Percentiles rank a stretch among this genome's conserved stretches.
Conservation (phyloP, 148 eudicot species). For the Rhododendron simsii region DNA sequence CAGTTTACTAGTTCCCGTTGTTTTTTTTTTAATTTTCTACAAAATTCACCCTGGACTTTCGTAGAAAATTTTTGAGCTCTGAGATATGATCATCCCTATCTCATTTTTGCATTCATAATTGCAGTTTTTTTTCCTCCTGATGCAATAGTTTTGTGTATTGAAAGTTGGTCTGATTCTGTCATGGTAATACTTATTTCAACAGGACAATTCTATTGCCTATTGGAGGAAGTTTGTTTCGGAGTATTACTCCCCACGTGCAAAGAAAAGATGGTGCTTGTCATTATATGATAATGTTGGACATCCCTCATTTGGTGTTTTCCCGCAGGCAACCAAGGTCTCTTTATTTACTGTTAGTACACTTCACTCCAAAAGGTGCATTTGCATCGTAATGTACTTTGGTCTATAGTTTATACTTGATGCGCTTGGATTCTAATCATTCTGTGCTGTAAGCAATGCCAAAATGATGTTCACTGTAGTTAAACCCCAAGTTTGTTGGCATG, state of each 20-base stretch:
- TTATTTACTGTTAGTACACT: neutral
- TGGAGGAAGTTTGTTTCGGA: constrained; percentile 95
- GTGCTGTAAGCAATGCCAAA: neutral
- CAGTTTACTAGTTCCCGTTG: neutral
- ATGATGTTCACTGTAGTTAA: neutral
- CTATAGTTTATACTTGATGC: neutral
- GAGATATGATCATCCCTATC: neutral
- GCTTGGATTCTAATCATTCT: neutral
- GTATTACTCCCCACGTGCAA: constrained; percentile 91
- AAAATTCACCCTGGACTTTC: neutral
- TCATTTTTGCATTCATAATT: neutral
- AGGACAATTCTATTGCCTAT: constrained; percentile 84
- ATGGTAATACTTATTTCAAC: constrained; percentile 13
- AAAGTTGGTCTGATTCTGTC: neutral
- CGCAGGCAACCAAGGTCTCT: constrained; percentile 77
- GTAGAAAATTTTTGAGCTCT: neutral
- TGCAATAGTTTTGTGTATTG: neutral
- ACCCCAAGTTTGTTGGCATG: neutral
- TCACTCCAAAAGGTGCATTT: neutral
- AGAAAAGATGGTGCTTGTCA: constrained; percentile 96
- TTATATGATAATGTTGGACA: constrained; percentile 82
- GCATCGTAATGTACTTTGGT: neutral
- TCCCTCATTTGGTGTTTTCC: constrained; percentile 84
- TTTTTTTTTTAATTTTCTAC: neutral
- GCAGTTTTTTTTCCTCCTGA: neutral